A percentile compares a stretch with the other conserved stretches of the same genome.
Conservation (phyloP, 2,329 filamentous ascomycete species). For the Neocucurbitaria cava region DNA sequence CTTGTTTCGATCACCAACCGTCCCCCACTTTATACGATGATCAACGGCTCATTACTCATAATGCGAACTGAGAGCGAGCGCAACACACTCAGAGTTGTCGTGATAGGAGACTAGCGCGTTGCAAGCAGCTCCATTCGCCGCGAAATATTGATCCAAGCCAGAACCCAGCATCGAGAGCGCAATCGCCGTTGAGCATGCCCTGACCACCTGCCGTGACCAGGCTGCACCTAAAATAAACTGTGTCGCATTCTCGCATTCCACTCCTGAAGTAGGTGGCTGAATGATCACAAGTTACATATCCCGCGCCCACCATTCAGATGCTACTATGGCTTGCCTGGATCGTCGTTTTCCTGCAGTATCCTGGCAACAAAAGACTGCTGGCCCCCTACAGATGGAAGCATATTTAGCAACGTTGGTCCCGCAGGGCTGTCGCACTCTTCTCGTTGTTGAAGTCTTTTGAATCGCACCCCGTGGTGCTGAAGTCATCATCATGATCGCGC, state of each 20-base stretch:
- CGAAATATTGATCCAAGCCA: background rate
- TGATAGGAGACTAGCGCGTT: background rate
- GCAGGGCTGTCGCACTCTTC: background rate
- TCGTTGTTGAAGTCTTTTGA: background rate
- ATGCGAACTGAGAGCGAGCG: background rate
- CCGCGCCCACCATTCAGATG: background rate
- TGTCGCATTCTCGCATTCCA: constrained; percentile 1
- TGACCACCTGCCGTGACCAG: background rate
- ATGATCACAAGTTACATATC: background rate
- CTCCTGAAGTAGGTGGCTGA: constrained; percentile 3
- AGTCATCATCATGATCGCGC: constrained; percentile 5
- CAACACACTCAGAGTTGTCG: background rate
- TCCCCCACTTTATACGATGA: background rate
- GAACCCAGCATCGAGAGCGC: background rate
- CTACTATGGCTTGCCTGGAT: background rate
- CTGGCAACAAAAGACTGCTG: background rate
- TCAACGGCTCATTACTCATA: background rate
- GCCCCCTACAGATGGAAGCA: background rate
- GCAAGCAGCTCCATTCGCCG: background rate
- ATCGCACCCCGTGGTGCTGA: background rate
- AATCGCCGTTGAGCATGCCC: background rate
- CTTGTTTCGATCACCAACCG: background rate
- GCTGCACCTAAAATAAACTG: background rate
- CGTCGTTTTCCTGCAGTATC: background rate
- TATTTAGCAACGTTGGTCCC: background rate